Conservation (phyloP, 176 grass and related monocot genomes). For the Saccharum officinarum region DNA sequence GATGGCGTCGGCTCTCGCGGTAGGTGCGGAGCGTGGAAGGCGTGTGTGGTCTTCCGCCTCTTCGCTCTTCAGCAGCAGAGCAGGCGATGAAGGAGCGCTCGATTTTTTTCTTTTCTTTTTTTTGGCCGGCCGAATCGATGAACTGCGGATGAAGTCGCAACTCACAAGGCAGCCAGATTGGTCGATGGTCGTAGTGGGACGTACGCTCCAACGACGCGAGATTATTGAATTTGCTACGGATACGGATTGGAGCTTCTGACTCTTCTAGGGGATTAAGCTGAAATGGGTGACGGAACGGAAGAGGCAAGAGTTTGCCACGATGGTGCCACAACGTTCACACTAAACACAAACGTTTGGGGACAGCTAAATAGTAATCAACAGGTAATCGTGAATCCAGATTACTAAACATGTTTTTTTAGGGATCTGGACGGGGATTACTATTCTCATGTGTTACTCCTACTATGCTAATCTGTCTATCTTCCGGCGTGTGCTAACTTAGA, state of each 20-base stretch:
- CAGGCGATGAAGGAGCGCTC: too few relatives aligned
- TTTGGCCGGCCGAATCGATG: neutral
- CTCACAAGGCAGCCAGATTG: neutral
- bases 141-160: neutral
- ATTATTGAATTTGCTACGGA: neutral
- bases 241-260: neutral
- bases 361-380: neutral
- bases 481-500: too few relatives aligned
- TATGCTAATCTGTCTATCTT: too few relatives aligned
- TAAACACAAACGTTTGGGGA: neutral
- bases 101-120: too few relatives aligned
- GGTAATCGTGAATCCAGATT: neutral
- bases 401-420: neutral
- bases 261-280: neutral
- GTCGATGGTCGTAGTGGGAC: neutral
- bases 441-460: too few relatives aligned
- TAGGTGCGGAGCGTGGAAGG: neutral
- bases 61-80: neutral
- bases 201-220: neutral
- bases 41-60: neutral
- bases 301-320: neutral
- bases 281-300: conserved; percentile 14
- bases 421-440: too few relatives aligned
- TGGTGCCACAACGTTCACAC: neutral
- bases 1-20: neutral